Percentiles rank a stretch among this genome's conserved stretches.
These are phyloP conservation scores for Quercus rubra DNA, from an alignment of 306 rosid species.

Conservation along the genomic window DNA sequence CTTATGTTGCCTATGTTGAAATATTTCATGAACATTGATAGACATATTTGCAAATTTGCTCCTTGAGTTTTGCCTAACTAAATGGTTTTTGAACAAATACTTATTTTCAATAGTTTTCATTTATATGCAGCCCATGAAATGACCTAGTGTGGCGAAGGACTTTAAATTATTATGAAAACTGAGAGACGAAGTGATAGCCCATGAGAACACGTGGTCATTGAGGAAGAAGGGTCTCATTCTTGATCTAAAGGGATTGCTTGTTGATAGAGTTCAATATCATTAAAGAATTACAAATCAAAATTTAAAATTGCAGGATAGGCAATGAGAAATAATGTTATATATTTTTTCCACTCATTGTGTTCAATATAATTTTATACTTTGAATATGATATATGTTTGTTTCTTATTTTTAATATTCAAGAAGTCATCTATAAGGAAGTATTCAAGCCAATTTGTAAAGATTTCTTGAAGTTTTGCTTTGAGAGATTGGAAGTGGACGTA, in stretches of 20 bases:
- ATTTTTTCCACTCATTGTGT: neutral
- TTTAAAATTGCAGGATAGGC: constrained; percentile 43
- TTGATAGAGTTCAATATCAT: constrained; percentile 53
- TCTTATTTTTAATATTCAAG: constrained; percentile 62
- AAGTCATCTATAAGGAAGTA: constrained; percentile 39
- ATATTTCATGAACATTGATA: too few species aligned
- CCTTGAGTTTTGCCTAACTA: too few species aligned
- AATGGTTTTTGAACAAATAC: too few species aligned
- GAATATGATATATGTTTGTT: constrained; percentile 19
- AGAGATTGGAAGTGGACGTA: constrained; percentile 76
- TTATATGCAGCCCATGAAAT: too few species aligned
- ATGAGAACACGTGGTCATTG: neutral
- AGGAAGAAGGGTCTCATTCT: constrained; percentile 78
- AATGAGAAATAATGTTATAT: constrained; percentile 33
- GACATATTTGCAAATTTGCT: too few species aligned
- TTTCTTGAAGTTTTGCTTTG: constrained; percentile 77
- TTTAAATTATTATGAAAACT: too few species aligned
- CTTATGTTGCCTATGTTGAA: too few species aligned
- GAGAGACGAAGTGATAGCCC: too few species aligned
- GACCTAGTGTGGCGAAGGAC: too few species aligned
- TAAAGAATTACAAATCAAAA: constrained; percentile 45
- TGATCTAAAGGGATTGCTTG: constrained; percentile 80
- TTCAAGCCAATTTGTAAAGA: constrained; percentile 32
- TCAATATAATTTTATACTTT: neutral
- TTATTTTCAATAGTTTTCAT: too few species aligned